Conservation (phyloP, 306 rosid genomes). For the Elaeagnus macrophylla region DNA sequence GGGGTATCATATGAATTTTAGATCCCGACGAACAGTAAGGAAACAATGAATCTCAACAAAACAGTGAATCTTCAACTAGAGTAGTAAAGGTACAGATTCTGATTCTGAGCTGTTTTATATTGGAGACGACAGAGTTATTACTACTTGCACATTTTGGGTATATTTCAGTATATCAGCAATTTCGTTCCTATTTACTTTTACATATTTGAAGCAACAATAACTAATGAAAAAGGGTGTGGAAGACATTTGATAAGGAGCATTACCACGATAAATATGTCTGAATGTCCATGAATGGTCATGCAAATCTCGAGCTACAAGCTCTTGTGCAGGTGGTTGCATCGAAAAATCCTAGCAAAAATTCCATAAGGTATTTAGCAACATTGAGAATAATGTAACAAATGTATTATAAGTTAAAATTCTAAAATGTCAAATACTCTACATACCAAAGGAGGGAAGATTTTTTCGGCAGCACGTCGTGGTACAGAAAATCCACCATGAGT, state of each 20-base stretch:
- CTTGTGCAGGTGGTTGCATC: conserved; percentile 98
- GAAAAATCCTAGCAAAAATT: conserved; percentile 60
- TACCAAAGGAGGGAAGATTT: conserved; percentile 91
- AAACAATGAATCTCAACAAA: background rate
- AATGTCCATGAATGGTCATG: conserved; percentile 86
- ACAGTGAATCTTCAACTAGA: no score
- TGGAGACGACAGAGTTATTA: no score
- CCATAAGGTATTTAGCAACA: conserved; percentile 19
- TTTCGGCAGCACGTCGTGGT: conserved; percentile 99
- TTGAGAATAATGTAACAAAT: conserved; percentile 5
- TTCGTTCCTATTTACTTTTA: no score
- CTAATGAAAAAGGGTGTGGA: conserved; percentile 5
- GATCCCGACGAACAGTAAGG: no score
- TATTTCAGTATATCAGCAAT: no score
- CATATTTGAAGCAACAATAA: no score
- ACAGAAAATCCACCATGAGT: conserved; percentile 99
- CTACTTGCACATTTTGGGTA: no score
- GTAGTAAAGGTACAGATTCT: no score
- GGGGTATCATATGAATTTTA: no score
- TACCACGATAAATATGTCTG: conserved; percentile 95
- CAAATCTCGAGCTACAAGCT: conserved; percentile 78
- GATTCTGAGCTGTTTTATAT: no score
- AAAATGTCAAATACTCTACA: conserved; percentile 10
- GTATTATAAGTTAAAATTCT: conserved; percentile 2
- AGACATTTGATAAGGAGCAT: conserved; percentile 13